Conservation (phyloP, 2,329 filamentous ascomycete species). For the Ceratocystis huliohia region DNA sequence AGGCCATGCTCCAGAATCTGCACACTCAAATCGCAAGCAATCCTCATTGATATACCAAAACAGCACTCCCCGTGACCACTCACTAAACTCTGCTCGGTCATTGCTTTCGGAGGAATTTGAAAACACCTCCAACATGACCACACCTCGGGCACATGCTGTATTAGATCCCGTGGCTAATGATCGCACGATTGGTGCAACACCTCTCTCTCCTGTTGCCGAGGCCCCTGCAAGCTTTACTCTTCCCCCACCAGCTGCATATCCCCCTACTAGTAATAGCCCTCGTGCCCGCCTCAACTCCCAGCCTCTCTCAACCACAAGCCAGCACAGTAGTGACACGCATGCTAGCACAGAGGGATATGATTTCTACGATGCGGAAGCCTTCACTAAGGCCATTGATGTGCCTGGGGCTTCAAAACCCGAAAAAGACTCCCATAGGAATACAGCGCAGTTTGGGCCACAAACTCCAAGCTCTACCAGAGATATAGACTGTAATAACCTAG, state of each 20-base stretch:
- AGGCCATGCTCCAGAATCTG: not conserved
- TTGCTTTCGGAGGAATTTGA: conserved; percentile 45
- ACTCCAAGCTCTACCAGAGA: conserved; percentile 7
- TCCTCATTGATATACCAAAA: not conserved
- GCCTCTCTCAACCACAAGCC: conserved; percentile 39
- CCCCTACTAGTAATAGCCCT: conserved; percentile 28
- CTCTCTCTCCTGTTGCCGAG: conserved; percentile 38
- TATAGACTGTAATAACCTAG: conserved; percentile 3
- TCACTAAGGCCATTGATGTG: conserved; percentile 41
- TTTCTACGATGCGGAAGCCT: conserved; percentile 49
- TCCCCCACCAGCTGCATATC: conserved; percentile 35
- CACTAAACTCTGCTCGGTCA: conserved; percentile 29
- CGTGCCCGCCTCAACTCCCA: conserved; percentile 39
- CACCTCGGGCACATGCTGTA: conserved; percentile 44
- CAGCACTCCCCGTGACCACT: not conserved
- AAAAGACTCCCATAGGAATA: not conserved
- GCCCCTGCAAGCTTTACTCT: conserved; percentile 37
- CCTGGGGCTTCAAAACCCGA: conserved; percentile 25
- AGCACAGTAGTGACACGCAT: conserved; percentile 36
- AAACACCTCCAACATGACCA: conserved; percentile 50
- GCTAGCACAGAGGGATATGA: conserved; percentile 49
- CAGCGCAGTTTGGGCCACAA: conserved; percentile 4
- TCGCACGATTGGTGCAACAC: conserved; percentile 26
- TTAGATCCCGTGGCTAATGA: conserved; percentile 28
- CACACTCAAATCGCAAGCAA: conserved; percentile 1